phyloP scores from a whole-genome alignment of 176 grass and related monocot genomes.

The Oropetium thomaeum region DNA sequence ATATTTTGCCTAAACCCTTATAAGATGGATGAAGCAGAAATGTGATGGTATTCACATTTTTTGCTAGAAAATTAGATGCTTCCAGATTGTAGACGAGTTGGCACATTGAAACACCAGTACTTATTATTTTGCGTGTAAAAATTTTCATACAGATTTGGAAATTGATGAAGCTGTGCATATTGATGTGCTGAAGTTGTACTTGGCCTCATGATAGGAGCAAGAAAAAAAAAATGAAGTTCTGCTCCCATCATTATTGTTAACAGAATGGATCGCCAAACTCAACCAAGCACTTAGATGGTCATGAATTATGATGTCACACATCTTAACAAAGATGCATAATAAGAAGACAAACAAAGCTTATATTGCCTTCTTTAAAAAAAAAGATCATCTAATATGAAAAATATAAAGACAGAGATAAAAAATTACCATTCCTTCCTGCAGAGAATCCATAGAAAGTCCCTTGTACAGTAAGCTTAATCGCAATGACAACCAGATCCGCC shows the following conservation, averaged over 20 bases:
- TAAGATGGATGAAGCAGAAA: background rate
- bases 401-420: constrained; percentile 10
- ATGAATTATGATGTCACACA: background rate
- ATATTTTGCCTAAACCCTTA: background rate
- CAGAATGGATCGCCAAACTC: background rate
- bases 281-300: background rate
- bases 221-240: background rate
- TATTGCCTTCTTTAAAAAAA: background rate
- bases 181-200: too few relatives aligned
- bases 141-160: too few relatives aligned
- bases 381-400: background rate
- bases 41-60: background rate
- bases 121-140: too few relatives aligned
- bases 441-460: constrained; percentile 79
- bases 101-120: too few relatives aligned
- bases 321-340: too few relatives aligned
- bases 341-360: background rate
- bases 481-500: constrained; percentile 77
- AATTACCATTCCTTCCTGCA: constrained; percentile 95
- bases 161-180: too few relatives aligned
- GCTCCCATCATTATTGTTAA: background rate
- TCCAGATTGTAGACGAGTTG: background rate
- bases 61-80: background rate
- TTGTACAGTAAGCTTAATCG: constrained; percentile 77
- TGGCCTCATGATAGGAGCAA: too few relatives aligned